These are phyloP conservation scores for Tricladium varicosporioides DNA, from an alignment of 2,329 filamentous ascomycete species.

Conservation along the genomic window DNA sequence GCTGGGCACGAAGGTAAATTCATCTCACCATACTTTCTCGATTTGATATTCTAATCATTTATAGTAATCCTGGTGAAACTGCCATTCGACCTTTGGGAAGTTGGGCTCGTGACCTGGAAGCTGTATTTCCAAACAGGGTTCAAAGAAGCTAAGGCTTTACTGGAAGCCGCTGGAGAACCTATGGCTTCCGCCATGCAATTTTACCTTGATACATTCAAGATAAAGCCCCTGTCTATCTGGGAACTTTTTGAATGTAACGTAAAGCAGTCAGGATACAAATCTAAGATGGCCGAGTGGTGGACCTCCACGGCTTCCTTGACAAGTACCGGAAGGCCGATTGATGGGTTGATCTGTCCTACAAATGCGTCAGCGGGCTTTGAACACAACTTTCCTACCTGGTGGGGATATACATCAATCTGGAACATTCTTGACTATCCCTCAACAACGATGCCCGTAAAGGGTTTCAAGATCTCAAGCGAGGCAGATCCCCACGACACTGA, in stretches of 20 bases:
- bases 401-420: slow-evolving; percentile 11
- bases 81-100: slow-evolving; percentile 20
- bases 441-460: slow-evolving; percentile 4
- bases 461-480: slow-evolving; percentile 8
- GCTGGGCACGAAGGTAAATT: slow-evolving; percentile 48
- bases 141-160: background rate
- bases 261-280: slow-evolving; percentile 1
- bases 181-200: background rate
- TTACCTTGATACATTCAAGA: slow-evolving; percentile 2
- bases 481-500: slow-evolving; percentile 15
- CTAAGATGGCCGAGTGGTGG: slow-evolving; percentile 3
- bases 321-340: background rate
- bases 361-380: slow-evolving; percentile 4
- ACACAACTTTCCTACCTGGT: slow-evolving; percentile 8
- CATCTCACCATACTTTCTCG: slow-evolving; percentile 12
- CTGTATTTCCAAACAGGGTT: slow-evolving; percentile 7
- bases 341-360: slow-evolving; percentile 8
- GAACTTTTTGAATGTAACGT: slow-evolving; percentile 4
- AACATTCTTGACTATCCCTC: slow-evolving; percentile 14
- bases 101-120: slow-evolving; percentile 2
- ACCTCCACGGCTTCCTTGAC: background rate
- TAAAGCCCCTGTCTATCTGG: background rate
- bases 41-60: background rate
- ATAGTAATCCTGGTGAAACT: slow-evolving; percentile 15
- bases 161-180: background rate